Evolutionary conservation across 2,329 filamentous ascomycete genomes (phyloP).

Genomic region (Periconia sp.): DNA sequence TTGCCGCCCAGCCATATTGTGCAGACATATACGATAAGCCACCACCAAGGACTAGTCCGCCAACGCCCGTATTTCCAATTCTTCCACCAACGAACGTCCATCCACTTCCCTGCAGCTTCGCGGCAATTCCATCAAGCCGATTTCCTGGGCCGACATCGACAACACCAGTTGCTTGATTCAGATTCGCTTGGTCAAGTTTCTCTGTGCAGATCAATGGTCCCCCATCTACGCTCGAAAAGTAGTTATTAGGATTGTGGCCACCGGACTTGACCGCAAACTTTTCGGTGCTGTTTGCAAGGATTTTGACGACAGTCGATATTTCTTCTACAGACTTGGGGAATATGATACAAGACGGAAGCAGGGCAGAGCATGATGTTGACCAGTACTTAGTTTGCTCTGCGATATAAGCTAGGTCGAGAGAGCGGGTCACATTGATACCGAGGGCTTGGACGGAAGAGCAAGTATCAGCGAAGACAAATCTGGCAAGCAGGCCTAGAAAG

Average conservation of each 20-base stretch:
- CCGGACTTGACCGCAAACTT: conserved; percentile 63
- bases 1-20: conserved; percentile 57
- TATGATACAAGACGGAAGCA: conserved; percentile 40
- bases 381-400: conserved; percentile 39
- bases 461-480: conserved; percentile 18
- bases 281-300: conserved; percentile 49
- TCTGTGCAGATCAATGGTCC: conserved; percentile 55
- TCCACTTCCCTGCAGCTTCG: conserved; percentile 43
- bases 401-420: conserved; percentile 27
- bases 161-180: conserved; percentile 29
- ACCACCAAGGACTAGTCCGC: conserved; percentile 55
- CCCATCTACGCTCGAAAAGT: conserved; percentile 53
- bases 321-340: conserved; percentile 53
- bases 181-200: conserved; percentile 36
- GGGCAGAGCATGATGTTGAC: conserved; percentile 37
- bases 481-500: conserved; percentile 9
- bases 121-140: conserved; percentile 41
- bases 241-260: conserved; percentile 55
- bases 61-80: conserved; percentile 55
- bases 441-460: conserved; percentile 28
- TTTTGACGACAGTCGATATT: conserved; percentile 59
- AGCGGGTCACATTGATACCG: conserved; percentile 26
- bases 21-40: conserved; percentile 44
- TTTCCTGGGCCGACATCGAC: conserved; percentile 43
- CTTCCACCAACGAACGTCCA: conserved; percentile 54